Evolutionary conservation across 129 eudicot species (phyloP), one percentile per base, ranked within the genome.

Genomic region (Deinandra increscens): DNA sequence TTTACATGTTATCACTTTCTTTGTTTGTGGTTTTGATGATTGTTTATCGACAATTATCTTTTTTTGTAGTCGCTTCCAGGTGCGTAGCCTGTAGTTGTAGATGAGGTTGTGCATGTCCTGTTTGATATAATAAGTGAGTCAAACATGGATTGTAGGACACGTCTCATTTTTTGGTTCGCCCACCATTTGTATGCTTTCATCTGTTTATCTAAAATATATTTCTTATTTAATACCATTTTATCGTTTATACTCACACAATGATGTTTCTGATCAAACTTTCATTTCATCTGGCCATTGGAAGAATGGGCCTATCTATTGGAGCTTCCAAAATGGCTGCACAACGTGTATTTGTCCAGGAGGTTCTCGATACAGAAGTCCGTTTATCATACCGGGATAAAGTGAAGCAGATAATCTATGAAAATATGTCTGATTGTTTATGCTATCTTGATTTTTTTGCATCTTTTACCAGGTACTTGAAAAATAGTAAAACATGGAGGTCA

Each of bases 261-360:
- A 58, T 71, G 26, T 77, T 75, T 71, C 85, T 88, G 98, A 79
- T 94, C 99, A 39, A 94, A 89, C 82, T 94, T 94, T 68, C 99
- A 94, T 31, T 94, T 94, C 74, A 85, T 94, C 51, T 94, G 99
- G 99, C 99, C 99, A 11, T 94, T 97, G 99, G 97, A 94, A 66
- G 99, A 94, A 74, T 94, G 99, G 99, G 91, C 91, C 62, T 82
- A 89, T 79, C 96, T 94, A 18, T 74, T 89, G 76, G 96, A 94
- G 62, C 97, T 94, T 76, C 99, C 99, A 69, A 89, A 85, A 71
- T 94, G 99, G 99, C 93, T 5, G 97, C 97, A 43, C 91, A 89
- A 64, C 84, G 99, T 62, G 95, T 87, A 31, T 94, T 94, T 83
- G 99, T 94, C 49, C 97, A 94, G 74, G 99, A 94, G 83, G 97